Percentiles rank a stretch among this genome's conserved stretches.
Evolutionary conservation across 176 grass and related monocot species (phyloP).

Genomic region (Alopecurus myosuroides): DNA sequence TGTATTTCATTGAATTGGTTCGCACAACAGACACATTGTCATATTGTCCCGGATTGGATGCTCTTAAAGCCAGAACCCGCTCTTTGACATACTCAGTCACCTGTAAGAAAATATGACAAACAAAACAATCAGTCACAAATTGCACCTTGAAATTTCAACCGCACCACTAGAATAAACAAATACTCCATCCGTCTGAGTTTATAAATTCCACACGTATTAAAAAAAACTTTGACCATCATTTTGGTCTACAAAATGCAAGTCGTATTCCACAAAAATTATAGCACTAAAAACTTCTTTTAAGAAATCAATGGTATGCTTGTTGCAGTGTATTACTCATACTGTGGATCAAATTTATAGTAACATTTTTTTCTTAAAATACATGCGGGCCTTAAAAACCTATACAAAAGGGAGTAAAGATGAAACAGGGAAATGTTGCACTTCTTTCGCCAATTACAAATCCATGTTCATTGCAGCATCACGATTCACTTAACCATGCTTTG

Average conservation of each 20-base stretch:
- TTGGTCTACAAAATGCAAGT: too few species aligned
- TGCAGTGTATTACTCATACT: too few species aligned
- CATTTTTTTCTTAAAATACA: too few species aligned
- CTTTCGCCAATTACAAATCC: not conserved
- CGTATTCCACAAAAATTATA: too few species aligned
- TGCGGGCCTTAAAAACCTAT: too few species aligned
- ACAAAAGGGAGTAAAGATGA: too few species aligned
- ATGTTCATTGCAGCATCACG: not conserved
- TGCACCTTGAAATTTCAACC: not conserved
- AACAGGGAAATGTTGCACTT: not conserved
- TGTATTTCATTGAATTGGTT: constrained; percentile 98
- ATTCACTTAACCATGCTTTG: not conserved
- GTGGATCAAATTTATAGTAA: too few species aligned
- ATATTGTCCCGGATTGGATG: constrained; percentile 61
- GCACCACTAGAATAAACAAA: not conserved
- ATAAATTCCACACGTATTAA: too few species aligned
- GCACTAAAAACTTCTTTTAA: too few species aligned
- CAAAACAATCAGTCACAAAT: not conserved
- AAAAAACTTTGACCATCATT: too few species aligned
- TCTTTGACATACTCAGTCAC: constrained; percentile 99
- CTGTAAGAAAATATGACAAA: constrained; percentile 27
- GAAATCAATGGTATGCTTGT: too few species aligned
- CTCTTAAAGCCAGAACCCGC: constrained; percentile 76
- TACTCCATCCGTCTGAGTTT: too few species aligned
- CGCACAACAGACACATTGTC: constrained; percentile 92